Evolutionary conservation across 495 filamentous ascomycete genomes (phyloP).

Genomic region (Lasiosphaeris hirsuta): DNA sequence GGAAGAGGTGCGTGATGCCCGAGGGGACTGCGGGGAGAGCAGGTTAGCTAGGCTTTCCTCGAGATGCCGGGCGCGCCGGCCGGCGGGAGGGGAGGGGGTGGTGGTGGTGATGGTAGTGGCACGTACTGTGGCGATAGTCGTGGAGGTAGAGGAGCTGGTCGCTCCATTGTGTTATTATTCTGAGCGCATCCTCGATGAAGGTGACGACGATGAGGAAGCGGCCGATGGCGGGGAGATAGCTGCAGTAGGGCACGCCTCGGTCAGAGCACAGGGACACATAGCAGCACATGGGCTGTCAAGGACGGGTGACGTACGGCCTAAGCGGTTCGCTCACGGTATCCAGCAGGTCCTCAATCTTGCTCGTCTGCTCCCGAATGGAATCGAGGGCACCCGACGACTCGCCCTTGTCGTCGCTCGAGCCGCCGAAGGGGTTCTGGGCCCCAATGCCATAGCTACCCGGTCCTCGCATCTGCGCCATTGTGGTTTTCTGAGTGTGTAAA

Average conservation of each 20-base stretch:
- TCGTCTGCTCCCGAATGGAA: slow-evolving; percentile 87
- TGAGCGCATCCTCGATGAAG: slow-evolving; percentile 92
- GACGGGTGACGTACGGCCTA: slow-evolving; percentile 75
- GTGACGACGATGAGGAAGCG: slow-evolving; percentile 98
- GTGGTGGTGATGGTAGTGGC: too few relatives aligned
- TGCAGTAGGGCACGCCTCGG: slow-evolving; percentile 30
- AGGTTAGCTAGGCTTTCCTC: neutral
- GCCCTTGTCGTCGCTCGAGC: slow-evolving; percentile 48
- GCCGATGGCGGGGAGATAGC: slow-evolving; percentile 91
- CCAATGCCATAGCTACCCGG: slow-evolving; percentile 94
- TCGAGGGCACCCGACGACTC: slow-evolving; percentile 85
- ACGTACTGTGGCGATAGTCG: slow-evolving; percentile 87
- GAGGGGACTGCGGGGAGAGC: slow-evolving; percentile 61
- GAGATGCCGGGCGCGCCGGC: neutral
- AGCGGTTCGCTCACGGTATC: slow-evolving; percentile 86
- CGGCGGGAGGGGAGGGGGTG: slow-evolving; percentile 18
- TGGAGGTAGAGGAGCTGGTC: slow-evolving; percentile 92
- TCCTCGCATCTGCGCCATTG: slow-evolving; percentile 94
- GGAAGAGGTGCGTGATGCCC: slow-evolving; percentile 91
- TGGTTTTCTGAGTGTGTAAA: neutral
- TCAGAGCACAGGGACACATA: neutral
- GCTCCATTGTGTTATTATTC: slow-evolving; percentile 96
- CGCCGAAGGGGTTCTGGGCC: slow-evolving; percentile 67
- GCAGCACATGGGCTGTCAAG: neutral
- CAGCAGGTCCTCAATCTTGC: slow-evolving; percentile 94